Evolutionary conservation across 2,329 filamentous ascomycete genomes (phyloP).

Genomic region (Massarina eburnea): DNA sequence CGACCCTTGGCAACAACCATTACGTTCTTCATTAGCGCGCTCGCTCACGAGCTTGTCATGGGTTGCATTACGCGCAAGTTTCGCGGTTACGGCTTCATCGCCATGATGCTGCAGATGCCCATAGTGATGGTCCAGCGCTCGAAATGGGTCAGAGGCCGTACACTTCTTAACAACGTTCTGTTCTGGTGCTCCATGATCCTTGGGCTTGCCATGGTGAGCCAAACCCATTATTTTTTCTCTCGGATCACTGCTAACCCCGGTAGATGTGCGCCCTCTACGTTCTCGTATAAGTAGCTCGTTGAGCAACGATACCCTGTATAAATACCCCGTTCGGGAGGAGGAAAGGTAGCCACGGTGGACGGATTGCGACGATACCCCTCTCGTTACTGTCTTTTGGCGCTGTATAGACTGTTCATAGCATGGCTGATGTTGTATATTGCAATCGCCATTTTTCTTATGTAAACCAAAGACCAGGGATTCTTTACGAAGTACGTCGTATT

Average conservation of each 20-base stretch:
- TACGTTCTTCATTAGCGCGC: constrained; percentile 85
- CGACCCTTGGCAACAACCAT: constrained; percentile 78
- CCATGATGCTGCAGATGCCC: constrained; percentile 95
- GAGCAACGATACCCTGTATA: constrained; percentile 1
- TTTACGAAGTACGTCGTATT: no score
- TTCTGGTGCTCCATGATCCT: constrained; percentile 94
- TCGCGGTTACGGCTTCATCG: constrained; percentile 87
- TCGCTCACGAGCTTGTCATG: constrained; percentile 95
- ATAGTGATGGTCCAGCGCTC: constrained; percentile 91
- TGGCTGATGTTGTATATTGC: background rate
- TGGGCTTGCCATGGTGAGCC: constrained; percentile 76
- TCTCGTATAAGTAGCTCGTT: constrained; percentile 27
- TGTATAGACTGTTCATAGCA: constrained; percentile 2
- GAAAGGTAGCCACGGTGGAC: background rate
- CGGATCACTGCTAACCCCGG: constrained; percentile 12
- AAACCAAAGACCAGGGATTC: no score
- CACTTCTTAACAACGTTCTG: constrained; percentile 72
- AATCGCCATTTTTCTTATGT: no score
- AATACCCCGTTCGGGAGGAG: background rate
- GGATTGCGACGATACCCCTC: constrained; percentile 9
- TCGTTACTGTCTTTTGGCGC: constrained; percentile 1
- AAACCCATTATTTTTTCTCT: background rate
- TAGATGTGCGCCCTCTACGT: constrained; percentile 46
- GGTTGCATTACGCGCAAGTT: constrained; percentile 97
- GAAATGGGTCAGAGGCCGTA: constrained; percentile 70